Evolutionary conservation across 129 eudicot genomes (phyloP), one percentile per base, ranked within the genome.

Genomic region (Artemisia annua): DNA sequence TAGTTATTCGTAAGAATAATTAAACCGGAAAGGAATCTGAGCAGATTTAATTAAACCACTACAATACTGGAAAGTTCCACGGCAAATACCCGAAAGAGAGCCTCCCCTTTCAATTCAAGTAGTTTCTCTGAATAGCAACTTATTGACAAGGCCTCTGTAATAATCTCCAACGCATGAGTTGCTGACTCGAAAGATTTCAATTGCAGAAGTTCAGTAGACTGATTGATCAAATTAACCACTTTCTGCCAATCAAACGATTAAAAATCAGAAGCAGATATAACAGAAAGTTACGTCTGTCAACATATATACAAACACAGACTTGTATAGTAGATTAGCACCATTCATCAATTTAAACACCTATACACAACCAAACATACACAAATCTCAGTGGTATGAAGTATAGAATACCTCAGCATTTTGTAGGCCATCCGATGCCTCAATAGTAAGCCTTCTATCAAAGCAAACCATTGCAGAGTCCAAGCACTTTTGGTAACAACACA

Each of bases 51-150:
- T 26, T 26, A 26, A 26, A 26, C 30, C 30, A 52, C 53, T 4
- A 16, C 55, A 15, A 17, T 71, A 17, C 53, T 26, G 24, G 50
- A 12, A 57, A 75, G 28, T 26, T 67, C 16, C 20, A 56, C 67
- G 48, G 22, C 35, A 80, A 84, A 73, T 63, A 90, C 98, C 88
- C 62, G 68, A 77, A 82, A 84, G 39, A 86, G 85, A 74, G 97
- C 89, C 80, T 89, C 87, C 73, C 90, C 98, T 79, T 84, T 86
- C 88, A 93, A 74, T 80, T 93, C 82, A 78, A 87, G 87, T 59
- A 93, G 79, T 70, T 79, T 86, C 67, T 93, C 98, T 1, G 98
- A 89, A 63, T 84, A 88, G 69, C 70, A 64, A 69, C 98, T 85
- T 65, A 87, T 83, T 44, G 86, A 71, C 74, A 90, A 80, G 57